Evolutionary conservation across 1,284 basidiomycete genomes (phyloP), one percentile per base, ranked within the genome.

Genomic region (Lentinula novae-zelandiae): DNA sequence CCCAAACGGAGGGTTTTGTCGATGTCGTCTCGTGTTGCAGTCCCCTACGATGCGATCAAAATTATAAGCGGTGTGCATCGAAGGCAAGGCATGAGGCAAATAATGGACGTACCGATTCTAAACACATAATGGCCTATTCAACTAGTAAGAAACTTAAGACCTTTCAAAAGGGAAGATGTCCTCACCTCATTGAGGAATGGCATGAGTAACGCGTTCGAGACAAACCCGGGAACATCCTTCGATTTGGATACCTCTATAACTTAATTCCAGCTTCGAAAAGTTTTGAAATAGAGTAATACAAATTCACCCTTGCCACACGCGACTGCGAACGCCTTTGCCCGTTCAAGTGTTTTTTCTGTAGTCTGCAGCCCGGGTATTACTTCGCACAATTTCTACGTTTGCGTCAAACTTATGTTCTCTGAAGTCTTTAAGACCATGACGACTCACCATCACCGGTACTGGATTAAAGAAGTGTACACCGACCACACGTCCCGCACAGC

Each of bases 401-500:
- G 0, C n/a, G 15, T 15, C 31, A n/a, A n/a, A n/a, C n/a, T n/a
- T n/a, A n/a, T n/a, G 44, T n/a, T 63, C 13, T 48, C 22, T 5
- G 60, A 38, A 51, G 38, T 39, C 38, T 42, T 63, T 10, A 63
- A 61, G 34, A 60, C 55, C 54, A 15, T 22, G 15, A 48, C 12
- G 7, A 65, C 81, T 62, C 67, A 90, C 90, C 94, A 97, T 97
- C 44, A 95, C 90, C 4, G 93, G 93, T 2, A 96, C 94, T 3
- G 95, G 95, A 72, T 98, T 97, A 79, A 98, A 97, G 78, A 96
- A 97, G 75, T 97, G 95, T 80, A 67, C 69, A 86, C 92, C 90
- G 61, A 93, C 89, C 48, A 93, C 90, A 55, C 90, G 80, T 42
- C 83, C 78, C 6, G 91, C 82, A 63, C 78, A 85, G 64, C 75